Conservation (phyloP, 1,284 basidiomycete species). For the Puccinia novopanici region DNA sequence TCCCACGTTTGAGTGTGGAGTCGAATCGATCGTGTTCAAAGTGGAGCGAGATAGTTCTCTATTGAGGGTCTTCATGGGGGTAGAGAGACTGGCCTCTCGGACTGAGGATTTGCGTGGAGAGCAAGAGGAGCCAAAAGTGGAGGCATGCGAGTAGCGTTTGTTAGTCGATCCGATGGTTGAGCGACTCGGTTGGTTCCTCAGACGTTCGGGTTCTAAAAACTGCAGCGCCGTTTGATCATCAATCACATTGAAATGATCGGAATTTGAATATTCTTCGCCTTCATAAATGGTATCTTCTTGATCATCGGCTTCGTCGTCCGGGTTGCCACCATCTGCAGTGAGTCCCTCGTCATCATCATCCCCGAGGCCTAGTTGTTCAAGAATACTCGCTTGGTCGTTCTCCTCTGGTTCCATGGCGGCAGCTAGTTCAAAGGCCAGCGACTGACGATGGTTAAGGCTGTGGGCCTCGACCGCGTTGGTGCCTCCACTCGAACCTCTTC, state of each 20-base stretch:
- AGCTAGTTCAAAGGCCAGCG: conserved; percentile 47
- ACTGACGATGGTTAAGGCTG: conserved; percentile 32
- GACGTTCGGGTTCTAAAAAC: conserved; percentile 12
- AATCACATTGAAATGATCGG: neutral
- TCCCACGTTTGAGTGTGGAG: neutral
- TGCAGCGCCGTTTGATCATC: conserved; percentile 2
- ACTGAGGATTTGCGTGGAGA: conserved; percentile 32
- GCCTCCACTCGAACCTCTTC: neutral
- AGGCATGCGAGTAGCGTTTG: neutral
- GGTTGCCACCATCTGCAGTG: neutral
- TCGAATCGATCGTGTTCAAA: conserved; percentile 14
- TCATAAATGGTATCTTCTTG: conserved; percentile 24
- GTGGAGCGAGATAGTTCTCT: conserved; percentile 36
- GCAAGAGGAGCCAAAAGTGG: conserved; percentile 12
- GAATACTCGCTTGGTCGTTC: conserved; percentile 39
- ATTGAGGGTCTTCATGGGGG: neutral
- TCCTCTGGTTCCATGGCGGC: conserved; percentile 50
- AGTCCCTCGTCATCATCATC: conserved; percentile 29
- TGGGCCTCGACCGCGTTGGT: neutral
- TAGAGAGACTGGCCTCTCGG: conserved; percentile 17
- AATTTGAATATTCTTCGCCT: neutral
- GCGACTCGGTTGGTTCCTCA: conserved; percentile 3
- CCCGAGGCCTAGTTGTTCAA: conserved; percentile 39
- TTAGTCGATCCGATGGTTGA: conserved; percentile 22
- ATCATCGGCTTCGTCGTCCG: conserved; percentile 10